A percentile compares a stretch with the other conserved stretches of the same genome.
Evolutionary conservation across 192 early-diverging fungal species (phyloP).

Genomic region (Backusella sp.): DNA sequence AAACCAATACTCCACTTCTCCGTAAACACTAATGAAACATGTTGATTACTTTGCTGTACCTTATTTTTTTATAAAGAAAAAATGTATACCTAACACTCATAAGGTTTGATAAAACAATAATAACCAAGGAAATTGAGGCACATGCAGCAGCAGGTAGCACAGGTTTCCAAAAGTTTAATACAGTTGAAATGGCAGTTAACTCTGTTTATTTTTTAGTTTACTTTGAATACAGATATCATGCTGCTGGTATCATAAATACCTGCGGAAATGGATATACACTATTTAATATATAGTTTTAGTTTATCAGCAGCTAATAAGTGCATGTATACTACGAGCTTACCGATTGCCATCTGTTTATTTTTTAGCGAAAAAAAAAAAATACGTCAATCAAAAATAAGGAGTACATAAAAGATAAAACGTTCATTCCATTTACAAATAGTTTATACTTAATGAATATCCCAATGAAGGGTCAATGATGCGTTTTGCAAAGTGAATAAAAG

Average conservation of each 20-base stretch:
- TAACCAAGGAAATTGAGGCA: conserved; percentile 48
- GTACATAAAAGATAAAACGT: neutral
- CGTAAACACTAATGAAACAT: conserved; percentile 60
- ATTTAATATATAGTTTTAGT: neutral
- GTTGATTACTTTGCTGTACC: neutral
- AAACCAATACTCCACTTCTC: conserved; percentile 87
- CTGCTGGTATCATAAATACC: neutral
- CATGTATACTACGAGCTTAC: neutral
- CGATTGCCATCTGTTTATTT: neutral
- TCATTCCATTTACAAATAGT: conserved; percentile 50
- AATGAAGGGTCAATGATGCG: conserved; percentile 80
- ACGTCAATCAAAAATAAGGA: neutral
- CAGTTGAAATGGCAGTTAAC: conserved; percentile 76
- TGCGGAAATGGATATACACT: conserved; percentile 17
- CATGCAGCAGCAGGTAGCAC: conserved; percentile 41
- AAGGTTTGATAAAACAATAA: conserved; percentile 63
- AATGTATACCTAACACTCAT: conserved; percentile 42
- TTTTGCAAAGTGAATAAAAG: conserved; percentile 70
- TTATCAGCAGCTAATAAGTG: neutral
- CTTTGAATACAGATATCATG: neutral
- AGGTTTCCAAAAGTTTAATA: conserved; percentile 68
- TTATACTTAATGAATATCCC: conserved; percentile 70
- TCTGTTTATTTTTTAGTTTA: conserved; percentile 31
- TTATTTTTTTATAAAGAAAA: neutral
- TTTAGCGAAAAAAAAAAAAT: neutral